phyloP scores from a whole-genome alignment of 2,329 filamentous ascomycete species.

The Lachnellula suecica region DNA sequence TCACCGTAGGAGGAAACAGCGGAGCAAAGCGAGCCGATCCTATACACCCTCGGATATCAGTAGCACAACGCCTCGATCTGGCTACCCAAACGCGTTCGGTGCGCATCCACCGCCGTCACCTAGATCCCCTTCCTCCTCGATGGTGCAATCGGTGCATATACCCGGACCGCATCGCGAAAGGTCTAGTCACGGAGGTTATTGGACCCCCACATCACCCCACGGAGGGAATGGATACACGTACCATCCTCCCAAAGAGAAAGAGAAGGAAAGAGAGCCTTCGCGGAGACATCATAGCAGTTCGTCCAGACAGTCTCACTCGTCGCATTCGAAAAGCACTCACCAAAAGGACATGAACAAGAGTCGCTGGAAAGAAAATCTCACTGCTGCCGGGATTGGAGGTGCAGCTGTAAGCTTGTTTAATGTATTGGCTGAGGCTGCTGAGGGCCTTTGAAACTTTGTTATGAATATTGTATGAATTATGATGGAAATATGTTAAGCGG shows the following conservation, averaged over 20 bases:
- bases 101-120: slow-evolving; percentile 14
- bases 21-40: slow-evolving; percentile 1
- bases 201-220: neutral
- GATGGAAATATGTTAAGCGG: neutral
- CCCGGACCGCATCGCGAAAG: slow-evolving; percentile 3
- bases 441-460: slow-evolving; percentile 19
- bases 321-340: slow-evolving; percentile 4
- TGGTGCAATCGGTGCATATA: neutral
- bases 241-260: neutral
- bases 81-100: slow-evolving; percentile 26
- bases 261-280: slow-evolving; percentile 1
- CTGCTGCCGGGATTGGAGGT: slow-evolving; percentile 59
- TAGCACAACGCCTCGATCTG: slow-evolving; percentile 14
- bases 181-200: neutral
- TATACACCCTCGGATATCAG: slow-evolving; percentile 7
- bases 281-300: slow-evolving; percentile 1
- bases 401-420: slow-evolving; percentile 58
- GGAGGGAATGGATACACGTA: slow-evolving; percentile 1
- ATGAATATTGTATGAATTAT: slow-evolving; percentile 7
- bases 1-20: slow-evolving; percentile 1
- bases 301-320: slow-evolving; percentile 3
- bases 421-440: slow-evolving; percentile 57
- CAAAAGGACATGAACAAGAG: slow-evolving; percentile 35
- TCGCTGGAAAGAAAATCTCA: slow-evolving; percentile 51
- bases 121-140: neutral